Evolutionary conservation across 2,329 filamentous ascomycete genomes (phyloP).

Genomic region (Pseudogymnoascus sp.): DNA sequence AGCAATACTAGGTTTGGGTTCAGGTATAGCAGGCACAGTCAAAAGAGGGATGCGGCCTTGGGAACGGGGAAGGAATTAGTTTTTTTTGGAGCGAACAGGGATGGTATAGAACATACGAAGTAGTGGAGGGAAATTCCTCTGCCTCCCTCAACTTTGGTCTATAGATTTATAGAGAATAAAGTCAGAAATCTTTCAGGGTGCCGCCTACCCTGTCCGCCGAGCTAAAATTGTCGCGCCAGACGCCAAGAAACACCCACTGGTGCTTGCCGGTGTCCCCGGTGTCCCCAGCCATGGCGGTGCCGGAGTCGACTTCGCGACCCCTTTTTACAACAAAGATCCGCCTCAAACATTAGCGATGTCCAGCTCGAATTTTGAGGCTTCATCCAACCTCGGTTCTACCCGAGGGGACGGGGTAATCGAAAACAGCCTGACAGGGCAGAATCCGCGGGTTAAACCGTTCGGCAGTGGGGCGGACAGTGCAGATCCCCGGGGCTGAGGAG

Average conservation of each 20-base stretch:
- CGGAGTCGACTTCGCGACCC: neutral
- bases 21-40: neutral
- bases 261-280: neutral
- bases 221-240: neutral
- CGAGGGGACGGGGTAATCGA: neutral
- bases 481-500: neutral
- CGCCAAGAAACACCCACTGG: neutral
- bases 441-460: neutral
- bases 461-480: neutral
- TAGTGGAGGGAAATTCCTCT: neutral
- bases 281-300: neutral
- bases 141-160: neutral
- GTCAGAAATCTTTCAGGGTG: neutral
- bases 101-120: neutral
- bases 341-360: neutral
- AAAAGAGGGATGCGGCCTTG: neutral
- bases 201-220: neutral
- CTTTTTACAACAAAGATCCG: neutral
- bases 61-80: neutral
- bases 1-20: neutral
- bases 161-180: neutral
- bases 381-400: neutral
- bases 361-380: neutral
- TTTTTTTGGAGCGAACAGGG: neutral
- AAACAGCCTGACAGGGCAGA: neutral